Base-by-base conservation (phyloP, 768 basidiomycete species). In the Agaricus sinodeliciosus region DNA sequence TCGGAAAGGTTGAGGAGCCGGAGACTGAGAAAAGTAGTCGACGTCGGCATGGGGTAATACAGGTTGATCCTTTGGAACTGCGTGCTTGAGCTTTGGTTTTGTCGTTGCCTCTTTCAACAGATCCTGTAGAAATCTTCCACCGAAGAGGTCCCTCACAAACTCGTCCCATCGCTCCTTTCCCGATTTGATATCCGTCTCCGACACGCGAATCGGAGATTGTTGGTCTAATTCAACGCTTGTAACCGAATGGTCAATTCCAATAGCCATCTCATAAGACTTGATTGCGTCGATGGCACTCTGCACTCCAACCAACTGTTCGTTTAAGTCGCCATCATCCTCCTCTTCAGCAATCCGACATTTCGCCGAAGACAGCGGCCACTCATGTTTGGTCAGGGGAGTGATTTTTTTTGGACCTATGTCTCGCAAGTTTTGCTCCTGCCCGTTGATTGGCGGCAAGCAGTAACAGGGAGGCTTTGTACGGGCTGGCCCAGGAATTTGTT, bases 21-120 rank as follows among this genome's bases (percentile, higher is more conserved):
- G 69, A n/a, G 79, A 79, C 55, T 69, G 69, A 5, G 73, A 69
- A 46, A 71, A 65, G 2, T 76, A 79, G 41, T 72, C 68, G 37
- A 74, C 37, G 26, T 7, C 18, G n/a, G 13, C n/a, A 19, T 25
- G 40, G 27, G 41, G 40, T 18, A 35, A 8, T 28, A 28, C 40
- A n/a, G 11, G 22, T 27, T 36, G 45, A 2, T 15, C 34, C 25
- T 35, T 43, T 37, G 9, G 6, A 31, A 26, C 9, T 13, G 31
- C 9, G 8, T 19, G 39, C 48, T 6, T 35, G 18, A 26, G n/a
- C 18, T 3, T 42, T 13, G 52, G 28, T n/a, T 43, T 47, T 15
- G 8, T 27, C 47, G 9, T 47, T n/a, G 18, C 28, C 28, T 47
- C 52, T 31, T 39, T 47, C 25, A 54, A 35, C 11, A 54, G 45